These are phyloP conservation scores for Sparassis latifolia DNA, from an alignment of 1,284 basidiomycete genomes.

Conservation along the genomic window DNA sequence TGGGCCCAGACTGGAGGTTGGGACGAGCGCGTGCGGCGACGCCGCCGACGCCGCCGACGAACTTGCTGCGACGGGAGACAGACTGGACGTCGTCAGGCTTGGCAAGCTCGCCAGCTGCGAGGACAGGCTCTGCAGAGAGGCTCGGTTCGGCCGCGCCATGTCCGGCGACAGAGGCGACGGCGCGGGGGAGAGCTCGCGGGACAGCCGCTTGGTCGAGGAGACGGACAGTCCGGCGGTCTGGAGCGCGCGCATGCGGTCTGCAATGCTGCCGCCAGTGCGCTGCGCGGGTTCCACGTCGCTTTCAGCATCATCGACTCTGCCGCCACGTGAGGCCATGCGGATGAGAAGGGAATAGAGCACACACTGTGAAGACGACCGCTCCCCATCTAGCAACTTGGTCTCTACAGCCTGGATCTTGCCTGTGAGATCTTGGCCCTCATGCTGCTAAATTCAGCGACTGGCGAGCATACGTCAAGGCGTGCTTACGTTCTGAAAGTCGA, in stretches of 20 bases:
- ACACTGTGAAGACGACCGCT: slow-evolving; percentile 41
- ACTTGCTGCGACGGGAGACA: slow-evolving; percentile 6
- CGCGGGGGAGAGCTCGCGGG: slow-evolving; percentile 30
- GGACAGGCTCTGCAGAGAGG: slow-evolving; percentile 23
- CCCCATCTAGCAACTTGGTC: slow-evolving; percentile 49
- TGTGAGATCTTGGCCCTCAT: slow-evolving; percentile 43
- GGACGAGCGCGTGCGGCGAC: slow-evolving; percentile 50
- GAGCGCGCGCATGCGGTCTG: slow-evolving; percentile 62
- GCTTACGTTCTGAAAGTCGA: slow-evolving; percentile 54
- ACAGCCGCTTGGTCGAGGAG: slow-evolving; percentile 41
- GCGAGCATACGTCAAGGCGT: slow-evolving; percentile 1
- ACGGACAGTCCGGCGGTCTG: slow-evolving; percentile 55
- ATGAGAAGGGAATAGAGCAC: slow-evolving; percentile 12
- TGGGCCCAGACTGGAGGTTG: slow-evolving; percentile 59
- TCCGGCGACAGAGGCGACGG: slow-evolving; percentile 4
- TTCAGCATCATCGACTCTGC: too few relatives aligned
- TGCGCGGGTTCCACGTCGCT: slow-evolving; percentile 19
- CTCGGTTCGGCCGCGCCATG: slow-evolving; percentile 12
- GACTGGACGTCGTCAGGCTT: not conserved
- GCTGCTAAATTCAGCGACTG: slow-evolving; percentile 27
- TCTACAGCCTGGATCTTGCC: slow-evolving; percentile 46
- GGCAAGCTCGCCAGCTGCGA: slow-evolving; percentile 15
- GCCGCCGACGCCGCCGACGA: slow-evolving; percentile 22
- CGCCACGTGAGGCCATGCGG: slow-evolving; percentile 6
- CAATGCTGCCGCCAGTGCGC: slow-evolving; percentile 46